These are phyloP conservation scores for Saturnispora quitensis DNA, from an alignment of 805 yeast genomes.

Conservation along the genomic window DNA sequence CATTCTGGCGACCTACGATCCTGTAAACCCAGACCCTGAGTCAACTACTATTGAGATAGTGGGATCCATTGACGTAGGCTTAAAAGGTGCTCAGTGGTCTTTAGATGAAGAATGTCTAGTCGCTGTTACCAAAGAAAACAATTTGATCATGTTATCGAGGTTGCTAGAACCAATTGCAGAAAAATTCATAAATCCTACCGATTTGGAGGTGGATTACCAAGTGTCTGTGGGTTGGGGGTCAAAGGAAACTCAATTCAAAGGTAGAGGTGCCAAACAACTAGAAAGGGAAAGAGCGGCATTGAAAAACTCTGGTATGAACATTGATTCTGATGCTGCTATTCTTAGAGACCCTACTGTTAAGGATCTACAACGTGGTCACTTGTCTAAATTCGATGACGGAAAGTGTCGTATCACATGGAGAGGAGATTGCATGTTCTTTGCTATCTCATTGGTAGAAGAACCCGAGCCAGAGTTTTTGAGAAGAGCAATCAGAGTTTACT, in stretches of 20 bases:
- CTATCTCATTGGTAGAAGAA: conserved; percentile 54
- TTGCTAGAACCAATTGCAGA: conserved; percentile 75
- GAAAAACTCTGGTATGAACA: conserved; percentile 59
- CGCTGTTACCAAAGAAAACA: conserved; percentile 52
- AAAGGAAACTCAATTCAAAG: conserved; percentile 92
- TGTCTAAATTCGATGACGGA: conserved; percentile 46
- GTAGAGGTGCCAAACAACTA: conserved; percentile 76
- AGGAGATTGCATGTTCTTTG: conserved; percentile 84
- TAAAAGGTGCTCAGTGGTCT: conserved; percentile 74
- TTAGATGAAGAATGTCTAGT: conserved; percentile 83
- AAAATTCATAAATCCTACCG: conserved; percentile 45
- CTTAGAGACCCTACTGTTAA: conserved; percentile 85
- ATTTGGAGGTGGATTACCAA: conserved; percentile 63
- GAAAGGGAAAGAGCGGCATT: conserved; percentile 54
- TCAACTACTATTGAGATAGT: conserved; percentile 61
- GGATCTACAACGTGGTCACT: conserved; percentile 58
- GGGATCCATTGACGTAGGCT: conserved; percentile 74
- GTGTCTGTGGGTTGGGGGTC: conserved; percentile 99
- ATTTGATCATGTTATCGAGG: conserved; percentile 60
- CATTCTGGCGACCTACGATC: conserved; percentile 53
- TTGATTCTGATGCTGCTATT: conserved; percentile 44
- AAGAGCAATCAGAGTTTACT: conserved; percentile 76
- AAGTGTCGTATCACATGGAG: conserved; percentile 71
- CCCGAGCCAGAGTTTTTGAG: conserved; percentile 34
- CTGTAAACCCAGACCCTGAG: conserved; percentile 35